phyloP scores from a whole-genome alignment of 2,329 filamentous ascomycete species.

The Davidsoniella neocaledoniae region DNA sequence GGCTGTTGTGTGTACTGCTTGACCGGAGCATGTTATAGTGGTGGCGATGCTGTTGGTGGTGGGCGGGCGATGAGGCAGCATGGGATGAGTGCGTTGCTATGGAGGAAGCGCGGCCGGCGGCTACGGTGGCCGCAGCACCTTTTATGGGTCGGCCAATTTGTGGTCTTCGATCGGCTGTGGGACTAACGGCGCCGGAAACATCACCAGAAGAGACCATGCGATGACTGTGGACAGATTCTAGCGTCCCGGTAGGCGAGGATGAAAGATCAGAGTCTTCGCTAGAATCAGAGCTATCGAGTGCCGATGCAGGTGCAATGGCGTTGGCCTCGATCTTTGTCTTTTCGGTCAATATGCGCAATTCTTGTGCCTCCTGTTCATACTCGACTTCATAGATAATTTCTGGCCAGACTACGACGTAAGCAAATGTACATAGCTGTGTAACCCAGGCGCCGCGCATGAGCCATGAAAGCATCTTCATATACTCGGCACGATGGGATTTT shows the following conservation, averaged over 20 bases:
- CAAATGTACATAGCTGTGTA: slow-evolving; percentile 80
- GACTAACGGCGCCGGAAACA: slow-evolving; percentile 7
- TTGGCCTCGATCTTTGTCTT: slow-evolving; percentile 7
- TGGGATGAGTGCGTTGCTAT: slow-evolving; percentile 6
- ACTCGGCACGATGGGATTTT: slow-evolving; percentile 59
- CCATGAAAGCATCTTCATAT: slow-evolving; percentile 86
- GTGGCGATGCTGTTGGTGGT: slow-evolving; percentile 9
- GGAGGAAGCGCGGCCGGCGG: slow-evolving; percentile 10
- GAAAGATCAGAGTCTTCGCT: background rate
- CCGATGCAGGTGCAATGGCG: slow-evolving; percentile 14
- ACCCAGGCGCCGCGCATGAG: slow-evolving; percentile 86
- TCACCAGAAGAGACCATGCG: background rate
- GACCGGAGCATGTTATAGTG: background rate
- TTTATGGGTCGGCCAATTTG: slow-evolving; percentile 14
- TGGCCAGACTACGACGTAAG: slow-evolving; percentile 69
- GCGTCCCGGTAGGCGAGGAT: background rate
- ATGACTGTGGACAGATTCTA: slow-evolving; percentile 1
- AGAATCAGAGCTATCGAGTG: background rate
- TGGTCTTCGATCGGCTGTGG: slow-evolving; percentile 2
- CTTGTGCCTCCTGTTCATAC: slow-evolving; percentile 49
- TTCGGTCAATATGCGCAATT: slow-evolving; percentile 25
- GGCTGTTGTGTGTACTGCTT: slow-evolving; percentile 13
- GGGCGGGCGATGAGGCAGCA: slow-evolving; percentile 9
- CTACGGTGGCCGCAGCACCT: slow-evolving; percentile 14
- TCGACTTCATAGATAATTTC: slow-evolving; percentile 72